phyloP scores from a whole-genome alignment of 1,284 basidiomycete genomes.

The Flammula alnicola region DNA sequence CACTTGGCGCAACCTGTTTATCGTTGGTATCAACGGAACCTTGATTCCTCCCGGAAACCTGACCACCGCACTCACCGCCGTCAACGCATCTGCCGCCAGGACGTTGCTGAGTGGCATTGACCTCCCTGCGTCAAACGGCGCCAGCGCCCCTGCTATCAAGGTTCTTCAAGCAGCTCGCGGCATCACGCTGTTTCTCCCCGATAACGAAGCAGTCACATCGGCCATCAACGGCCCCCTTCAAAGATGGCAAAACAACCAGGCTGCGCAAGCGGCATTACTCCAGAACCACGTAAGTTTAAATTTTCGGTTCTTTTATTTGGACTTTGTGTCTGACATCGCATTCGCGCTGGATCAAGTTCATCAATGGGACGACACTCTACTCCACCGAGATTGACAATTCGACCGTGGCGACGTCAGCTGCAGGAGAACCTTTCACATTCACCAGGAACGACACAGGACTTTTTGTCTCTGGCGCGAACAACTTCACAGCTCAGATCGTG shows the following conservation, averaged over 20 bases:
- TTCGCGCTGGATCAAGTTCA: constrained; percentile 51
- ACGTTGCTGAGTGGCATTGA: constrained; percentile 28
- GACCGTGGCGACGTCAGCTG: constrained; percentile 51
- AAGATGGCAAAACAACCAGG: constrained; percentile 48
- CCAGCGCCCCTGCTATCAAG: constrained; percentile 40
- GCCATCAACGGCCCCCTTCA: constrained; percentile 33
- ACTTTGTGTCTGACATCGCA: constrained; percentile 3
- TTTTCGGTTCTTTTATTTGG: not conserved
- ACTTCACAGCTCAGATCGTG: constrained; percentile 51
- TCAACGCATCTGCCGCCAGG: constrained; percentile 46
- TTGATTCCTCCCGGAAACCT: constrained; percentile 59
- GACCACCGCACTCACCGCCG: constrained; percentile 43
- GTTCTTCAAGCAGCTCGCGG: constrained; percentile 50
- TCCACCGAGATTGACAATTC: constrained; percentile 49
- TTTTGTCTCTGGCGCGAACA: constrained; percentile 59
- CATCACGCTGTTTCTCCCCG: constrained; percentile 75
- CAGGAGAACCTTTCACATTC: constrained; percentile 62
- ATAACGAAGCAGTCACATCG: constrained; percentile 53
- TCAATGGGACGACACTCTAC: constrained; percentile 75
- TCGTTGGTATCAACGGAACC: constrained; percentile 57
- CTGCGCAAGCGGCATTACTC: constrained; percentile 51
- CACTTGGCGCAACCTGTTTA: constrained; percentile 50
- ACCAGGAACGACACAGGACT: constrained; percentile 62
- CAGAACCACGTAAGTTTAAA: constrained; percentile 61
- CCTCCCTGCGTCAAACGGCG: constrained; percentile 27